Conservation (phyloP, 169 alveolate genomes). For the Cystoisospora suis region DNA sequence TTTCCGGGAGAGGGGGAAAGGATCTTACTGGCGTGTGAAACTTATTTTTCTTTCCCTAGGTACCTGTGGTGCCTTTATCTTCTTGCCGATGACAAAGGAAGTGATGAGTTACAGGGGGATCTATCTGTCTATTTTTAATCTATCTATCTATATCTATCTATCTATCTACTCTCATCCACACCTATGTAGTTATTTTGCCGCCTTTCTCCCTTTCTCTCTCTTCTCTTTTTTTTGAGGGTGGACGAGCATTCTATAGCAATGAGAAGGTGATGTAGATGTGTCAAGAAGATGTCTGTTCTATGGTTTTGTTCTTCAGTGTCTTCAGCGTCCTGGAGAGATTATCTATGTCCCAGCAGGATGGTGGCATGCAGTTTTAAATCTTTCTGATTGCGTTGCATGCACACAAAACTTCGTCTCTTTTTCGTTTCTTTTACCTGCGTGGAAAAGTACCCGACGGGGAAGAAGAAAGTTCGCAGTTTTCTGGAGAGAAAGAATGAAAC, state of each 20-base stretch:
- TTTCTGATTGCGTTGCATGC: constrained; percentile 81
- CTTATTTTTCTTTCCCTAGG: no score
- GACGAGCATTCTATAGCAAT: no score
- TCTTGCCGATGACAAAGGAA: background rate
- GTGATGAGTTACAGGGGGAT: background rate
- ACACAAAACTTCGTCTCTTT: constrained; percentile 70
- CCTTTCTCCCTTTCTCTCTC: no score
- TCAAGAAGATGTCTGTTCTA: no score
- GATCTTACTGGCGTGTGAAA: no score
- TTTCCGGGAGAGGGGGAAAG: no score
- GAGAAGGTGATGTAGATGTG: no score
- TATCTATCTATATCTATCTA: no score
- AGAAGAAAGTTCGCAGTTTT: constrained; percentile 29
- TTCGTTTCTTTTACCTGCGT: constrained; percentile 46
- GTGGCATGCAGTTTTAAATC: constrained; percentile 91
- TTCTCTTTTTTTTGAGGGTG: no score
- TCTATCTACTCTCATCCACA: no score
- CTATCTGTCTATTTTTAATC: background rate
- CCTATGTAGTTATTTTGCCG: no score
- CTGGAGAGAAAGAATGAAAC: constrained; percentile 38
- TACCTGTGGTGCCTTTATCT: no score
- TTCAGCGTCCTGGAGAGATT: constrained; percentile 86
- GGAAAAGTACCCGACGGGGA: constrained; percentile 52
- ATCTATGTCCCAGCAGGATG: constrained; percentile 87
- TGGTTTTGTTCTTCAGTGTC: constrained; percentile 63